Base-by-base conservation (phyloP, 192 early-diverging fungal genomes). In the Coemansia sp. region DNA sequence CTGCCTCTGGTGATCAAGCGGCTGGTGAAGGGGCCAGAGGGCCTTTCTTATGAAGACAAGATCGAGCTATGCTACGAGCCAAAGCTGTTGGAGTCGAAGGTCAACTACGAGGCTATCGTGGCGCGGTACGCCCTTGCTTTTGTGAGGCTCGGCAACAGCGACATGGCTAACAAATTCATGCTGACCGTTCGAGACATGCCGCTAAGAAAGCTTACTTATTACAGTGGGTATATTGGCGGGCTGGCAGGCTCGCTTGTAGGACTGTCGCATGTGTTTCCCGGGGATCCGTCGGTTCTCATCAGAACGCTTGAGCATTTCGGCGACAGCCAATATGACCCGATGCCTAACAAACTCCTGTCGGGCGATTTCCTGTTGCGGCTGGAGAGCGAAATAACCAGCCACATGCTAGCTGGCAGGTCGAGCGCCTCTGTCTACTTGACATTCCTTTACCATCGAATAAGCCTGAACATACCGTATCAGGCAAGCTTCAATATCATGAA, bases 51-150 rank as follows among this genome's bases (percentile, higher is more conserved):
- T 1, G 5, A 5, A 0, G 65, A 67, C 23, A 16, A 16, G 0
- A 16, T 66, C 19, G 56, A 67, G 51, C 54, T 76, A 14, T 42
- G 30, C 27, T 58, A 71, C 30, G 62, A 71, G 36, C 24, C 48
- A 11, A 24, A 57, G 14, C 35, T 49, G 2, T 2, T 27, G 28
- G 28, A 47, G 35, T 52, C 23, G 59, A 20, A 42, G 19, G 27
- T 61, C 20, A 35, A 35, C 22, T 61, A 68, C 32, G n/a, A 57
- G 53, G 60, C 56, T 47, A 42, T 71, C 27, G 57, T 55, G 4
- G 53, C 62, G 35, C 60, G 61, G 4, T 76, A 76, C 28, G 69
- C 69, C 10, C 35, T 63, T 58, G 69, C 65, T 11, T 51, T 76
- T 51, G 4, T 70, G 39, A 59, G 52, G 6, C 22, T 51, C 18